Evolutionary conservation across 2,329 filamentous ascomycete species (phyloP), one percentile per base, ranked within the genome.

Genomic region (Thyridium curvatum): DNA sequence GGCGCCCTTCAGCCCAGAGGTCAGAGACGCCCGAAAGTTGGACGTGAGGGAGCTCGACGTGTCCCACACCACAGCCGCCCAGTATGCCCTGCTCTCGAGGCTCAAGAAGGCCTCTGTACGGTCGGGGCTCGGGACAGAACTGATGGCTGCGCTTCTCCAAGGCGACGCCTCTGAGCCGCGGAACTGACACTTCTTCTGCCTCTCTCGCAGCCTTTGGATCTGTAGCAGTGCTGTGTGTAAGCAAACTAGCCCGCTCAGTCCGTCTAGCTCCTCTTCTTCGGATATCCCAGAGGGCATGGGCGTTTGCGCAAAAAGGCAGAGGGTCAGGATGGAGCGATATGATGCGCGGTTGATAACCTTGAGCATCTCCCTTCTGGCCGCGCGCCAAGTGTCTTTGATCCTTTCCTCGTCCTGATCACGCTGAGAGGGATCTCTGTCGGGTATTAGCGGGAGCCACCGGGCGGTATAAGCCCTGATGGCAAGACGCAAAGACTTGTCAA

Each of bases 61-160:
- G 30, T 67, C 64, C 21, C 65, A 66, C 0, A 59, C 64, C 8
- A 67, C 39, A 3, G 63, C 64, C 0, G 60, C 60, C 63, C 63
- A 67, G 40, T 65, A 66, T 0, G 56, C 59, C 10, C 54, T 60
- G 38, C 56, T 65, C 43, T 67, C 64, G 2, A 57, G 50, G 6
- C 52, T 52, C 8, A 67, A 53, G 31, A 63, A 65, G 15, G 53
- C 51, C 1, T 53, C 50, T 1, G 54, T 56, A 8, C 47, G 46
- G 2, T 59, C 49, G 0, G 55, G 51, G 16, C 52, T 45, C 3
- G 55, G 50, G 3, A 51, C 52, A 8, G 53, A 46, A 5, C 47
- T 43, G 2, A 51, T 48, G 2, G 49, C 41, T 10, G 10, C 21
- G 21, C 21, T 26, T 26, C 21, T 26, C 21, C 21, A 26, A 3